These are phyloP conservation scores for Cytospora schulzeri DNA, from an alignment of 2,329 filamentous ascomycete species.

Conservation along the genomic window DNA sequence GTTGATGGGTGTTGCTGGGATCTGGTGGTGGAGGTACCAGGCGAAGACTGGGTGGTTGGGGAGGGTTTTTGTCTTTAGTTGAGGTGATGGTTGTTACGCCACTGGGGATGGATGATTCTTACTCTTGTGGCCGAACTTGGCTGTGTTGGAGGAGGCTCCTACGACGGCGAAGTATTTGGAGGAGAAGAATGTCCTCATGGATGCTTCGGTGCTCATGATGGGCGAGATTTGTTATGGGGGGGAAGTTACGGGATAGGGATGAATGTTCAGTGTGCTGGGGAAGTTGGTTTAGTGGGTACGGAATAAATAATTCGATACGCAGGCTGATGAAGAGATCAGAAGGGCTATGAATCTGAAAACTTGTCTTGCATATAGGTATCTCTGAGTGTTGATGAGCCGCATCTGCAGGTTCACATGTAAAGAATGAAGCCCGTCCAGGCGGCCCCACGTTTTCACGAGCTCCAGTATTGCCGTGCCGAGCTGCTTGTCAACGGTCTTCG, in stretches of 20 bases:
- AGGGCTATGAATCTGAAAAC: constrained; percentile 50
- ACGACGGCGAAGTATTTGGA: constrained; percentile 83
- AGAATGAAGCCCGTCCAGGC: background rate
- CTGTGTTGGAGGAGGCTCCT: constrained; percentile 80
- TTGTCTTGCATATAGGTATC: background rate
- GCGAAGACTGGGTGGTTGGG: constrained; percentile 71
- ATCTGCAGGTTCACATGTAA: background rate
- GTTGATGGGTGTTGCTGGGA: constrained; percentile 84
- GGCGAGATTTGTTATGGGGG: background rate
- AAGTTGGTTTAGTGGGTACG: background rate
- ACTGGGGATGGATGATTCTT: constrained; percentile 29
- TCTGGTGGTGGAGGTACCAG: constrained; percentile 79
- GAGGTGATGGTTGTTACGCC: too few species aligned
- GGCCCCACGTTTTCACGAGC: background rate
- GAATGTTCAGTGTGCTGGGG: background rate
- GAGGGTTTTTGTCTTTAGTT: too few species aligned
- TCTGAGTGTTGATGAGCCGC: background rate
- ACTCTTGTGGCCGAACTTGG: constrained; percentile 91
- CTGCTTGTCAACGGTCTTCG: constrained; percentile 10
- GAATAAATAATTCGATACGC: background rate
- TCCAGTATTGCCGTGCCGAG: background rate
- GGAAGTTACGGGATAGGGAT: background rate
- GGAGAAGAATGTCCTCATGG: constrained; percentile 78
- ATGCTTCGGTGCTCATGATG: constrained; percentile 66
- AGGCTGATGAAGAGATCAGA: constrained; percentile 34